Evolutionary conservation across 2,329 filamentous ascomycete species (phyloP), one percentile per base, ranked within the genome.

Genomic region (Chrysoporthe cubensis): DNA sequence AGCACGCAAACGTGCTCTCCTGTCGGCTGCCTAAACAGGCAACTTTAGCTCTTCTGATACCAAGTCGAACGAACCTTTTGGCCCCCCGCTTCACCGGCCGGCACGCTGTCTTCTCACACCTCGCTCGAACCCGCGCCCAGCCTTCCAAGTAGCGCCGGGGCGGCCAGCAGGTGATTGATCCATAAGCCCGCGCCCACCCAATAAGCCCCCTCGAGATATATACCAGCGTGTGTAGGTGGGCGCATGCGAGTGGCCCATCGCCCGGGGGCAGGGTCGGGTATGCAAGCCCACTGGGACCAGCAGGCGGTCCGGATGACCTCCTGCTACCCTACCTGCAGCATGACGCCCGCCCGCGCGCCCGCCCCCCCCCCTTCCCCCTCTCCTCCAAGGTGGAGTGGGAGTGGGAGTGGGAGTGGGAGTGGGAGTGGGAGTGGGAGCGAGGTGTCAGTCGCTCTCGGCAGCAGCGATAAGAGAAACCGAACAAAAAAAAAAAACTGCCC

Each of bases 251-350:
- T 54, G 42, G 46, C 34, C 21, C 40, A 40, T 21, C 21, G 18
- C 34, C 11, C 34, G 34, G 46, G 37, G 37, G 37, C 37, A 40
- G 37, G 9, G 37, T 11, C 46, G 61, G 46, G 16, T 54, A 54
- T 63, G 44, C 44, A 54, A 44, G 21, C 34, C 37, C 44, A 54
- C 34, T 54, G 61, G 61, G 26, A 14, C 61, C 44, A 46, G 11
- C 46, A 26, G 37, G 37, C 37, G 37, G 18, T 46, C 63, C 42
- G 60, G 60, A 63, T 60, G 60, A 64, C 67, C 60, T 66, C 62
- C 57, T 66, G 50, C 44, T n/a, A 69, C 59, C 54, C 60, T 65
- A 42, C 61, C 44, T 64, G 62, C 62, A 56, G 61, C 61, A 43
- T 34, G 59, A 21, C 59, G 32, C 21, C 40, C 57, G 40, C 26